A percentile compares a stretch with the other conserved stretches of the same genome.
Evolutionary conservation across 495 filamentous ascomycete species (phyloP).

Genomic region (Penicillium lividum): DNA sequence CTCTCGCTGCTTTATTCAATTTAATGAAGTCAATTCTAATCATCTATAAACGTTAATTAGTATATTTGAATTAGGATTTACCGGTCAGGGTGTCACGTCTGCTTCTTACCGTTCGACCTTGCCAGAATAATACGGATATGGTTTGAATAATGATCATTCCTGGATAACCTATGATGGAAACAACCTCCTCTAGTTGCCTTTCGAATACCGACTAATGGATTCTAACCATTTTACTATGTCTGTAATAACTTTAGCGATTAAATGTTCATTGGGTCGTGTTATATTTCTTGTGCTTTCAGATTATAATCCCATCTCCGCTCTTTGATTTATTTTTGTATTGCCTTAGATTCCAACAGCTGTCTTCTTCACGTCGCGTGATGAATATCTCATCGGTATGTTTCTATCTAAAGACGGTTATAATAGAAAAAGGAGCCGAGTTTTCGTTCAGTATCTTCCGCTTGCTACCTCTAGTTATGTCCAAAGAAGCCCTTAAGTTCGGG

Average conservation of each 20-base stretch:
- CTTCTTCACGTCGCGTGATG: too few species aligned
- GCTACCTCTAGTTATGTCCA: too few species aligned
- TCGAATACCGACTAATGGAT: constrained; percentile 22
- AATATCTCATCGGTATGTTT: too few species aligned
- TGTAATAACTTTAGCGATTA: constrained; percentile 8
- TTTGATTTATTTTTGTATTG: too few species aligned
- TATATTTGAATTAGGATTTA: constrained; percentile 2
- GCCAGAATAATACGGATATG: constrained; percentile 11
- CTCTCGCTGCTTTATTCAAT: background rate
- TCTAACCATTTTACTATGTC: constrained; percentile 9
- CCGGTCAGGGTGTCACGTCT: too few species aligned
- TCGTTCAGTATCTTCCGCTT: too few species aligned
- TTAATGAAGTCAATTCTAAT: constrained; percentile 7
- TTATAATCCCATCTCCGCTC: too few species aligned
- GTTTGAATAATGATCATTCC: constrained; percentile 12
- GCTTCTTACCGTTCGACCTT: background rate
- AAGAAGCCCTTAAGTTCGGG: too few species aligned
- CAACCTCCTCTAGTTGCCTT: constrained; percentile 25
- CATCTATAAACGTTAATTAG: constrained; percentile 4
- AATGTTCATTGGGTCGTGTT: constrained; percentile 10
- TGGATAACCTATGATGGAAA: constrained; percentile 25
- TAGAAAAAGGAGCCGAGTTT: too few species aligned
- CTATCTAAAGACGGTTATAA: too few species aligned
- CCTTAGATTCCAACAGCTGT: too few species aligned
- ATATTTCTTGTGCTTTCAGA: constrained; percentile 16